Evolutionary conservation across 495 filamentous ascomycete genomes (phyloP), one percentile per base, ranked within the genome.

Genomic region (Neurospora tetrasperma): DNA sequence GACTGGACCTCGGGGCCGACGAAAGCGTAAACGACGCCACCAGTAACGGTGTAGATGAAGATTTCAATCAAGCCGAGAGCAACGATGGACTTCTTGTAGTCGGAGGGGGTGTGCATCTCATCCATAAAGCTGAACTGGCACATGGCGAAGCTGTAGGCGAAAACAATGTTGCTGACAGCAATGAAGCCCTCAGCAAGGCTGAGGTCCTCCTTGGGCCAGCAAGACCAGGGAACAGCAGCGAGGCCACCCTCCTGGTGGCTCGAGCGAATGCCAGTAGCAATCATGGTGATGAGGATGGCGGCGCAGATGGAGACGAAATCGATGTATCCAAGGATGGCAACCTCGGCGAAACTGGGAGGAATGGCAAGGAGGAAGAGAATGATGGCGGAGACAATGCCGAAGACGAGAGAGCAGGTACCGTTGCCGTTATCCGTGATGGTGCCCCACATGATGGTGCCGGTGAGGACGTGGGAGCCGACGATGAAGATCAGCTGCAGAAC

Each of bases 41-140:
- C 89, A 3, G 90, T 88, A 43, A 90, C 74, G 35, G 89, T 86
- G 80, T 96, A 94, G 40, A 94, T 86, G 73, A 82, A 75, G 42
- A 89, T 91, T 76, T 92, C 90, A 69, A 88, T 87, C 73, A 84
- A 73, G 74, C 92, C 90, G 4, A 92, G 88, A 71, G 89, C 78
- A 73, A 85, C 85, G 42, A 94, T 86, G 3, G 91, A 86, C 82
- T 92, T 92, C 71, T 85, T 83, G 77, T 88, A 93, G 76, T 92
- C 88, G 54, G 80, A 76, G 1, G 91, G 91, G 0, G 87, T 85
- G 76, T 90, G 87, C 86, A 95, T 90, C 79, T 95, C 92, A 73
- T 90, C 88, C 77, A 93, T 91, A 77, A 95, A 89, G 72, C 85
- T 87, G 84, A 94, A 93, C 90, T 76, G 90, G 87, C 77, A 92